Conservation (phyloP, 2,329 filamentous ascomycete species). For the Cryoendolithus antarcticus region DNA sequence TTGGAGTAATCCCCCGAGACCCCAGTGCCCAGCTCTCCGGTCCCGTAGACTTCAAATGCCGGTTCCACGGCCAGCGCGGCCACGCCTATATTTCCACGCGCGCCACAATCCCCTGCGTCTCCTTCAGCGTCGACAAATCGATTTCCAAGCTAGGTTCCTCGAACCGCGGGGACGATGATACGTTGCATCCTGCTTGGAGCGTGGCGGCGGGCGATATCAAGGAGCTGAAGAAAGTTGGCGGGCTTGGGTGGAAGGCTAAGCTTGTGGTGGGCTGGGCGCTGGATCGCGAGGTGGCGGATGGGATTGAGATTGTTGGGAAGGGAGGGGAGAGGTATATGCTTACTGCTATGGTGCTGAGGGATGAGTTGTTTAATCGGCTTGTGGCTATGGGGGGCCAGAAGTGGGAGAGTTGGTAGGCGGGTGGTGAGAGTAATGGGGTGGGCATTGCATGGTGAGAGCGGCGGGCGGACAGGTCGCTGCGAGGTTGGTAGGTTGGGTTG, state of each 20-base stretch:
- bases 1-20: conserved; percentile 52
- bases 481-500: too few species aligned
- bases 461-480: too few species aligned
- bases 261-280: conserved; percentile 70
- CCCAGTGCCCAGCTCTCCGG: conserved; percentile 37
- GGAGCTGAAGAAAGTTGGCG: conserved; percentile 68
- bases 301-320: conserved; percentile 53
- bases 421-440: too few species aligned
- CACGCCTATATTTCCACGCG: conserved; percentile 57
- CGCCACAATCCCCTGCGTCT: conserved; percentile 55
- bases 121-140: conserved; percentile 46
- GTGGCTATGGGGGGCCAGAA: conserved; percentile 68
- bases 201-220: conserved; percentile 58
- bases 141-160: conserved; percentile 25
- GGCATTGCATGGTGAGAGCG: too few species aligned
- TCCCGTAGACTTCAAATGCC: conserved; percentile 63
- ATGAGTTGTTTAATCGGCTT: conserved; percentile 71
- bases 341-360: conserved; percentile 59
- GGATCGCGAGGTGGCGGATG: conserved; percentile 61
- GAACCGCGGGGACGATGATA: conserved; percentile 20
- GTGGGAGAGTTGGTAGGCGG: conserved; percentile 60
- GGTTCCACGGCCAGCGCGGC: conserved; percentile 59
- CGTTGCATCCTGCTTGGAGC: conserved; percentile 50
- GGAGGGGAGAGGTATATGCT: conserved; percentile 46
- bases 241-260: conserved; percentile 75